A percentile compares a stretch with the other conserved stretches of the same genome.
Conservation (phyloP, 2,329 filamentous ascomycete genomes). For the Nothomitra cinnamomea region DNA sequence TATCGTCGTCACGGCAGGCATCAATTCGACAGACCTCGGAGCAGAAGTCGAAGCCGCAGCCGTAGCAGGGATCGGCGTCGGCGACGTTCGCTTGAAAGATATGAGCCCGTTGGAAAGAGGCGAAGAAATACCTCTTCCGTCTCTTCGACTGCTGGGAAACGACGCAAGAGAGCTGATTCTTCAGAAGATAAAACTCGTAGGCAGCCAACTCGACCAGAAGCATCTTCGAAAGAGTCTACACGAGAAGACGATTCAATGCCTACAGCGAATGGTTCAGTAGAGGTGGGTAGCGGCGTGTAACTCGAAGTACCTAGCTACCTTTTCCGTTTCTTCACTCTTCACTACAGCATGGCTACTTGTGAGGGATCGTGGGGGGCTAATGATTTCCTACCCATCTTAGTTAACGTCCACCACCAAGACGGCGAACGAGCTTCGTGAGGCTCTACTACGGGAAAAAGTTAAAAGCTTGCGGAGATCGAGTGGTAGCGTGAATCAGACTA, state of each 20-base stretch:
- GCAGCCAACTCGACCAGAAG: background rate
- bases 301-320: conserved; percentile 1
- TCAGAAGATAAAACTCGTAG: conserved; percentile 18
- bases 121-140: conserved; percentile 35
- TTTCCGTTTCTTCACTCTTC: background rate
- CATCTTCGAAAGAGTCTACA: background rate
- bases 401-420: background rate
- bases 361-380: background rate
- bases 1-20: conserved; percentile 2
- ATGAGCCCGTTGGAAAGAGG: conserved; percentile 26
- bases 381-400: background rate
- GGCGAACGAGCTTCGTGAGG: conserved; percentile 4
- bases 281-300: conserved; percentile 6
- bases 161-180: conserved; percentile 40
- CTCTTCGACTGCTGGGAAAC: conserved; percentile 30
- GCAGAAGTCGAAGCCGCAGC: conserved; percentile 18
- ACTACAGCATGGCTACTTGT: background rate
- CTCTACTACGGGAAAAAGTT: conserved; percentile 5
- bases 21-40: conserved; percentile 13
- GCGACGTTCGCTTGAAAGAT: conserved; percentile 28
- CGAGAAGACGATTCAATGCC: background rate
- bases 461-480: background rate
- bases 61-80: conserved; percentile 21
- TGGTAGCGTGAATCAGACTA: background rate
- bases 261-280: background rate